Evolutionary conservation across 495 filamentous ascomycete species (phyloP), one percentile per base, ranked within the genome.

Genomic region (Annulohypoxylon nitens): DNA sequence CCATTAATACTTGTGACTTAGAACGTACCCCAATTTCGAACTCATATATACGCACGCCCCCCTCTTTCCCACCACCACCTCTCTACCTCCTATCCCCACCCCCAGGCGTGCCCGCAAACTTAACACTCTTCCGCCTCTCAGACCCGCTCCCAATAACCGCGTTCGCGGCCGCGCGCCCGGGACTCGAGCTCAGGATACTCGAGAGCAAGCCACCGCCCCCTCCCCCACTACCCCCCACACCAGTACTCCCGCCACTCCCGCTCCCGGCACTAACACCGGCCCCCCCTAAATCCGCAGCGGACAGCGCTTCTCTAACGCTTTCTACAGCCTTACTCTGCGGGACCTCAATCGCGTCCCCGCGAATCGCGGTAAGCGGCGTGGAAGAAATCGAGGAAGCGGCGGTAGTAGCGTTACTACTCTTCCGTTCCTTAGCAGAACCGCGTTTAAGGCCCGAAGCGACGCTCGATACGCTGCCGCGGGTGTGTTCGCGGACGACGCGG

Each of bases 81-180:
- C 41, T n/a, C 12, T 20, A 60, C 1, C 45, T 30, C 12, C 45
- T 48, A 10, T 51, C n/a, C 37, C 67, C 80, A 8, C 26, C 9
- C 37, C 72, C 78, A 3, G 73, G 63, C 37, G 79, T 69, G 7
- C 71, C 78, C 0, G 79, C 83, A 69, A 87, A 84, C 79, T 88
- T 88, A 61, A 88, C 86, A 45, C 85, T 87, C 80, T 87, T 87
- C 75, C 85, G 79, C 66, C 85, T 78, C 76, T 88, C 86, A 64
- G 71, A 50, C 3, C 47, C 82, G 78, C 68, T 83, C 76, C 14
- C 64, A 62, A 7, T 73, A 37, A 4, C 78, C 65, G 7, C 45
- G 53, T 1, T 75, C 11, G 66, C 51, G 45, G 58, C 51, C 50
- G 58, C 47, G 11, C 79, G 67, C 14, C 83, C 84, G 0, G 84